Conservation (phyloP, 1,284 basidiomycete species). For the Naganishia cerealis region DNA sequence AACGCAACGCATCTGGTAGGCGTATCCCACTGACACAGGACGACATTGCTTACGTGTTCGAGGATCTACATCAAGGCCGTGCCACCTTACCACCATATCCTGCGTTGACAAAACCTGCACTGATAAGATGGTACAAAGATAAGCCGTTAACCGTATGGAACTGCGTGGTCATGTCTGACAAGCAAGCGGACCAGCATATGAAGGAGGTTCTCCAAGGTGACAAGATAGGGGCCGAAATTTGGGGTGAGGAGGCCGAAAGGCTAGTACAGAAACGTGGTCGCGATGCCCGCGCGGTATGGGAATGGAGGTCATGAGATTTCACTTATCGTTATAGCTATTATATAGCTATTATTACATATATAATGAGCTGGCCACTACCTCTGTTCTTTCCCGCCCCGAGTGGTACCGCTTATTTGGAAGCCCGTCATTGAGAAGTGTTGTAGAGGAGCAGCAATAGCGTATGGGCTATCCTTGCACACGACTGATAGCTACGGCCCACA, state of each 20-base stretch:
- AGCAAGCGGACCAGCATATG: slow-evolving; percentile 70
- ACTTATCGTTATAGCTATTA: neutral
- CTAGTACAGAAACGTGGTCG: slow-evolving; percentile 57
- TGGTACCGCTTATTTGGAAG: neutral
- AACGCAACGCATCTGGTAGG: slow-evolving; percentile 52
- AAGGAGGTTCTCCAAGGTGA: slow-evolving; percentile 58
- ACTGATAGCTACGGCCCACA: no score
- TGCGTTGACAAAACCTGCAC: slow-evolving; percentile 59
- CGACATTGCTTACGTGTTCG: slow-evolving; percentile 78
- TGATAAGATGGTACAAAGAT: slow-evolving; percentile 72
- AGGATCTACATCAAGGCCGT: slow-evolving; percentile 79
- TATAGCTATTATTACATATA: no score
- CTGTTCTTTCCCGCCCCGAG: neutral
- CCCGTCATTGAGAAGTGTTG: no score
- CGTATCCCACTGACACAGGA: slow-evolving; percentile 74
- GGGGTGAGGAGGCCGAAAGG: slow-evolving; percentile 65
- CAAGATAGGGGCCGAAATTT: slow-evolving; percentile 61
- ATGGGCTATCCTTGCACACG: no score
- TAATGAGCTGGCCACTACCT: neutral
- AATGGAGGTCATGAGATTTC: slow-evolving; percentile 36
- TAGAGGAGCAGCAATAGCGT: no score
- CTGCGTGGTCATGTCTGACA: slow-evolving; percentile 73
- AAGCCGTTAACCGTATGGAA: slow-evolving; percentile 70
- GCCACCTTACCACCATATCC: slow-evolving; percentile 73
- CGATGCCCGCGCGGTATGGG: slow-evolving; percentile 58